Evolutionary conservation across 345 rosid species (phyloP).

Genomic region (Citrus mangshanensis): DNA sequence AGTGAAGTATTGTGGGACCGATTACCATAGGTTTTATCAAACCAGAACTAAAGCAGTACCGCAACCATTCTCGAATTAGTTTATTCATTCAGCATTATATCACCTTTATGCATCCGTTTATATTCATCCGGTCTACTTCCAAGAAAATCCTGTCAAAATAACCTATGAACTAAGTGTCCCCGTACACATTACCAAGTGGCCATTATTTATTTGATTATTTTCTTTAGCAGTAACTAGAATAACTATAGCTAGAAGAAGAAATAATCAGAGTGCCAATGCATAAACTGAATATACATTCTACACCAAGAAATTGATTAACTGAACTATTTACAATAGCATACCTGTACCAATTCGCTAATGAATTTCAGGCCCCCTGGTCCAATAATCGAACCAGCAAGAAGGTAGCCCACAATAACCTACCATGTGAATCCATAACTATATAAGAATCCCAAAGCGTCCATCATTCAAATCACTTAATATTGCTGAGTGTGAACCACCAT

Average conservation of each 20-base stretch:
- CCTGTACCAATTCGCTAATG: slow-evolving; percentile 99
- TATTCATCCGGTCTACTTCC: background rate
- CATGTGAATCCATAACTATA: background rate
- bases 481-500: slow-evolving; percentile 4
- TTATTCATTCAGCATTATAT: background rate
- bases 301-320: background rate
- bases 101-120: slow-evolving; percentile 1
- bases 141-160: background rate
- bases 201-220: background rate
- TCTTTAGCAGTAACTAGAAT: background rate
- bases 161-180: background rate
- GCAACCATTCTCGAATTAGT: background rate
- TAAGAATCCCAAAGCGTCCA: background rate
- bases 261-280: background rate
- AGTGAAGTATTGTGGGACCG: background rate
- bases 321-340: slow-evolving; percentile 19
- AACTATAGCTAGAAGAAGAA: background rate
- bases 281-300: slow-evolving; percentile 1
- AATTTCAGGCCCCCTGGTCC: slow-evolving; percentile 99
- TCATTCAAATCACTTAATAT: slow-evolving; percentile 9
- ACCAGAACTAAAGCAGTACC: background rate
- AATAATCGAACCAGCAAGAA: slow-evolving; percentile 91
- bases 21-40: background rate
- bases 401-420: slow-evolving; percentile 96
- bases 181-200: background rate